Percentiles rank a stretch among this genome's conserved stretches.
Evolutionary conservation across 2,329 filamentous ascomycete genomes (phyloP).

Genomic region (Endothia cerciana): DNA sequence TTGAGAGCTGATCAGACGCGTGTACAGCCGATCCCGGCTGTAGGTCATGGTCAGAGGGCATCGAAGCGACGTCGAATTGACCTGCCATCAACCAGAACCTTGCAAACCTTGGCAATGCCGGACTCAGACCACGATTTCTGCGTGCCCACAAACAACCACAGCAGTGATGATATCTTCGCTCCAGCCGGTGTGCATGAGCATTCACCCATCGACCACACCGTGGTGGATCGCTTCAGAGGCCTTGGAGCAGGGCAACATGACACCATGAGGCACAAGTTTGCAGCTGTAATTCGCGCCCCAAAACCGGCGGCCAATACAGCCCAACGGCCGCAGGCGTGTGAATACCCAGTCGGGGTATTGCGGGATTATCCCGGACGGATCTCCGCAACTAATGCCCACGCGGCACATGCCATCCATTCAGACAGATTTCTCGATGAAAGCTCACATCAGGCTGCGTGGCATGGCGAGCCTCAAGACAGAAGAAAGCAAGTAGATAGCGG

Average conservation of each 20-base stretch:
- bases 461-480: too few species aligned
- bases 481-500: too few species aligned
- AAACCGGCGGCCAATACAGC: neutral
- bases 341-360: neutral
- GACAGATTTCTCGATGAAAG: neutral
- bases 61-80: neutral
- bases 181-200: neutral
- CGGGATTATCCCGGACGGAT: neutral
- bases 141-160: neutral
- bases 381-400: neutral
- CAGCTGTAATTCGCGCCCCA: too few species aligned
- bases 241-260: neutral
- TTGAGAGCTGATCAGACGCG: neutral
- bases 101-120: neutral
- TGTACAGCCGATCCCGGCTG: neutral
- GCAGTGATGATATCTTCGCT: constrained; percentile 18
- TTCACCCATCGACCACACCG: neutral
- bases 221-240: constrained; percentile 5
- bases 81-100: too few species aligned
- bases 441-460: neutral
- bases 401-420: neutral
- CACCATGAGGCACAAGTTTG: neutral
- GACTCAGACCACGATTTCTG: neutral
- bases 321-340: neutral
- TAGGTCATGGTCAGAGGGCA: too few species aligned